Conservation (phyloP, 768 basidiomycete species). For the Boletus patriciae region DNA sequence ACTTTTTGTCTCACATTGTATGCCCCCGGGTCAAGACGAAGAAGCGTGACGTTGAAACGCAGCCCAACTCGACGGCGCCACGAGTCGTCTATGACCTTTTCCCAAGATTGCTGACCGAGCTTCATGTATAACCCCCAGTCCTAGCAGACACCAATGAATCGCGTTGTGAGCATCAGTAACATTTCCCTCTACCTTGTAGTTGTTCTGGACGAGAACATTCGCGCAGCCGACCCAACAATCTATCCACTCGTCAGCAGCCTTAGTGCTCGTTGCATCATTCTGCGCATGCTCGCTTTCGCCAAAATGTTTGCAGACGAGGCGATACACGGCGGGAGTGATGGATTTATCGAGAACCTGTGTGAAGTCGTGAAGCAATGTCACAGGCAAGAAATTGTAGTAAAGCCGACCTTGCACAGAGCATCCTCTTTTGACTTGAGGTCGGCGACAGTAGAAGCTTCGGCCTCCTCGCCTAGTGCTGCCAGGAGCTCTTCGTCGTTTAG, state of each 20-base stretch:
- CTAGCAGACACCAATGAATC: slow-evolving; percentile 33
- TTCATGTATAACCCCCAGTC: slow-evolving; percentile 62
- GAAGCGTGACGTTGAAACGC: slow-evolving; percentile 55
- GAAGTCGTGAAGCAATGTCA: not conserved
- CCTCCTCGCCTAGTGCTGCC: slow-evolving; percentile 49
- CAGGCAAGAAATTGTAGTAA: not conserved
- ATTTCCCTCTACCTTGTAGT: slow-evolving; percentile 37
- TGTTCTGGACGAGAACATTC: slow-evolving; percentile 56
- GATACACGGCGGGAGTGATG: slow-evolving; percentile 55
- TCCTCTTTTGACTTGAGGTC: slow-evolving; percentile 46
- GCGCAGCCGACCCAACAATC: slow-evolving; percentile 76
- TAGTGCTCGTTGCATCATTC: slow-evolving; percentile 20
- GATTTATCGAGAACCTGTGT: slow-evolving; percentile 48
- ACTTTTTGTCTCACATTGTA: slow-evolving; percentile 49
- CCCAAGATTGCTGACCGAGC: slow-evolving; percentile 53
- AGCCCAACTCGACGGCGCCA: slow-evolving; percentile 61
- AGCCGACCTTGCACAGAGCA: slow-evolving; percentile 49
- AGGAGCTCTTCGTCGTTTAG: slow-evolving; percentile 59
- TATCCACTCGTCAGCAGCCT: slow-evolving; percentile 56
- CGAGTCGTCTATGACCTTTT: slow-evolving; percentile 49
- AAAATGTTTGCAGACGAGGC: slow-evolving; percentile 52
- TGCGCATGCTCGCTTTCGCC: slow-evolving; percentile 29
- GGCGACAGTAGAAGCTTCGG: slow-evolving; percentile 19
- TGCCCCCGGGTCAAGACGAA: slow-evolving; percentile 58
- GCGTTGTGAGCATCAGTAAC: not conserved